Conservation (phyloP, 768 basidiomycete genomes). For the Mycena rebaudengoi region DNA sequence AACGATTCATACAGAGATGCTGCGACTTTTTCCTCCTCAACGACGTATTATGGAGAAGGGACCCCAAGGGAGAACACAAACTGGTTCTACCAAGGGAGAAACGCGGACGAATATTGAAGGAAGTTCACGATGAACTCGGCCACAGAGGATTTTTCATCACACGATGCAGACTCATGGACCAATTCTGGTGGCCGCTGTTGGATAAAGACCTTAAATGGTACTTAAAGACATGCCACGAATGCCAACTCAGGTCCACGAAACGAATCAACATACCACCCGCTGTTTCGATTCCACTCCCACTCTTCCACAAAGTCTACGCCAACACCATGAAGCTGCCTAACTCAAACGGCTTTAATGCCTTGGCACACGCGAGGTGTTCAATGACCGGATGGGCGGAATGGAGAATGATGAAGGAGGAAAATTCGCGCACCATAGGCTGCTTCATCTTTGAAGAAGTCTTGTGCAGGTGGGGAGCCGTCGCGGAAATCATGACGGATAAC, state of each 20-base stretch:
- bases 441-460: constrained; percentile 3
- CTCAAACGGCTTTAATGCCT: not conserved
- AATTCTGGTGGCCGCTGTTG: not conserved
- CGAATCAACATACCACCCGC: not conserved
- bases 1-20: no score
- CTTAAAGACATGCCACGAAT: not conserved
- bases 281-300: not conserved
- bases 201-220: not conserved
- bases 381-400: not conserved
- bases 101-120: no score
- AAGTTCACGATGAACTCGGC: no score
- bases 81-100: no score
- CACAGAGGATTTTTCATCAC: no score
- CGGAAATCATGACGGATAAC: not conserved
- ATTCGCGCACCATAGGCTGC: not conserved
- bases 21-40: no score
- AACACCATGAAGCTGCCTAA: not conserved
- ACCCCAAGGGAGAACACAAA: no score
- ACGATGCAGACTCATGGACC: no score
- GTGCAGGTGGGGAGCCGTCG: not conserved
- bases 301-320: not conserved
- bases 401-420: not conserved
- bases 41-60: no score
- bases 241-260: not conserved
- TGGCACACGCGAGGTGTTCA: not conserved